Evolutionary conservation across 257 asterid genomes (phyloP).

Genomic region (Primulina tabacum): DNA sequence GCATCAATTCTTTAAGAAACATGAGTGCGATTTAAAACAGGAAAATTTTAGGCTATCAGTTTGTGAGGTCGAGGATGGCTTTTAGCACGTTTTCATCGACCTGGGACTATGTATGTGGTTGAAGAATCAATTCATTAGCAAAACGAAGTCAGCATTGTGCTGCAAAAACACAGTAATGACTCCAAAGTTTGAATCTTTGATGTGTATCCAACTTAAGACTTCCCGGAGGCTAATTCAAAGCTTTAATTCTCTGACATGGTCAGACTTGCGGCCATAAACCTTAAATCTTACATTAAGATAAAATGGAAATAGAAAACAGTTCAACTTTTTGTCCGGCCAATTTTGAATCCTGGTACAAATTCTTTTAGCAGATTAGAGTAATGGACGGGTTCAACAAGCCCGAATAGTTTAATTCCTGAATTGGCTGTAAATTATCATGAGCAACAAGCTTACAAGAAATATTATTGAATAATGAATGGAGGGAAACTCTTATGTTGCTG

Average conservation of each 20-base stretch:
- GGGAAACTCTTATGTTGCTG: slow-evolving; percentile 3
- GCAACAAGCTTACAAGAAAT: background rate
- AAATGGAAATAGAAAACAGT: background rate
- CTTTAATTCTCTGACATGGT: background rate
- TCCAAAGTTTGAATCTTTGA: slow-evolving; percentile 20
- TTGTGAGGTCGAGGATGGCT: too few relatives aligned
- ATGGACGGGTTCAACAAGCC: background rate
- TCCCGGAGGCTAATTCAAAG: background rate
- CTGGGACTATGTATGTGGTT: too few relatives aligned
- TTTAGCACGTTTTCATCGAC: background rate
- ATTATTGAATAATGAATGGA: slow-evolving; percentile 14
- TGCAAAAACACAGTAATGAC: slow-evolving; percentile 9
- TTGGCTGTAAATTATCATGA: too few relatives aligned
- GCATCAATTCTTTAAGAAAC: too few relatives aligned
- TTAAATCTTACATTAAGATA: background rate
- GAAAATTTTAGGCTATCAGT: too few relatives aligned
- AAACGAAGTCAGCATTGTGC: background rate
- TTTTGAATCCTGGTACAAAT: background rate
- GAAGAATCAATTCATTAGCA: too few relatives aligned
- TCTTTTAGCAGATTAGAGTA: background rate
- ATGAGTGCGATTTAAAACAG: too few relatives aligned
- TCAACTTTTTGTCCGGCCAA: slow-evolving; percentile 5
- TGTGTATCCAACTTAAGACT: slow-evolving; percentile 1
- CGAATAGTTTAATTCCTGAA: too few relatives aligned
- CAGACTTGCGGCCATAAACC: slow-evolving; percentile 4